Percentiles rank a stretch among this genome's conserved stretches.
phyloP scores from a whole-genome alignment of 176 grass and related monocot species.

The Juncus effusus region DNA sequence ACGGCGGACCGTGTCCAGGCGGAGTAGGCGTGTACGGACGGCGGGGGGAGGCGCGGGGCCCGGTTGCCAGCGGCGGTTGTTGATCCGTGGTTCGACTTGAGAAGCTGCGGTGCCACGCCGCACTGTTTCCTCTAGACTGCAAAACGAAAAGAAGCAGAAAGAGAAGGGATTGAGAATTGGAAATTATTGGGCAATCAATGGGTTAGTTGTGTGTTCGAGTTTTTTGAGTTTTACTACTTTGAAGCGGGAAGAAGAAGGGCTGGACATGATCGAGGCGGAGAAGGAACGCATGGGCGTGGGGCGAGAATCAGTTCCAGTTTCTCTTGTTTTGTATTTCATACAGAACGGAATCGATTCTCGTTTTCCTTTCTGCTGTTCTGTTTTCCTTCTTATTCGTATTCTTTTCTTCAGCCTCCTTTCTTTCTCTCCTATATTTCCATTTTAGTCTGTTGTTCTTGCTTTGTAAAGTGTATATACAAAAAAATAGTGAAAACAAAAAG shows the following conservation, averaged over 20 bases:
- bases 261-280: neutral
- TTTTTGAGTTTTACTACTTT: slow-evolving; percentile 2
- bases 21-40: neutral
- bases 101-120: slow-evolving; percentile 7
- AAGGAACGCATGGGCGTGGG: slow-evolving; percentile 14
- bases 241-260: slow-evolving; percentile 5
- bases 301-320: neutral
- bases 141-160: slow-evolving; percentile 1
- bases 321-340: neutral
- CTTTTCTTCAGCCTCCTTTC: too few species aligned
- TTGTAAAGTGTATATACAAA: too few species aligned
- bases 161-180: slow-evolving; percentile 6
- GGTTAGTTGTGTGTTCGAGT: neutral
- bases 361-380: too few species aligned
- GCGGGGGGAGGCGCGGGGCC: neutral
- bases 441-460: too few species aligned
- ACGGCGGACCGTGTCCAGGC: slow-evolving; percentile 5
- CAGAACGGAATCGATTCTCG: neutral
- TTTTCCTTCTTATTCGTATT: too few species aligned
- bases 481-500: too few species aligned
- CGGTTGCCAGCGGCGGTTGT: neutral
- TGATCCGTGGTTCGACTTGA: slow-evolving; percentile 4
- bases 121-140: slow-evolving; percentile 9
- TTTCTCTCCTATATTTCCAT: too few species aligned
- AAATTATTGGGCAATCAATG: neutral